phyloP scores from a whole-genome alignment of 1,284 basidiomycete genomes.

The Microbotryum intermedium region DNA sequence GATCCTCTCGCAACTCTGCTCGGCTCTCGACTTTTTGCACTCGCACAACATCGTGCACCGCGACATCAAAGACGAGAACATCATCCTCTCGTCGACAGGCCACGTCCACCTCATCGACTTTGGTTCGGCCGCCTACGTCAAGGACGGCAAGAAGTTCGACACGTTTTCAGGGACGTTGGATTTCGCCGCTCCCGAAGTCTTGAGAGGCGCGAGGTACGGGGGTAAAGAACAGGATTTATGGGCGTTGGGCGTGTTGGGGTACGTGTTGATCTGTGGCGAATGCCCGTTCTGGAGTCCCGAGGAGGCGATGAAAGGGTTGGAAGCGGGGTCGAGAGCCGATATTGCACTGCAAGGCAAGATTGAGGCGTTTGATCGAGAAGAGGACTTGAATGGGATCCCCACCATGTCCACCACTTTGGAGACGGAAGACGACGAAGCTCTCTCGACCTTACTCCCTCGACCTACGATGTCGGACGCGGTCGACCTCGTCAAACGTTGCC shows the following conservation, averaged over 20 bases:
- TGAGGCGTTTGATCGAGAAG: background rate
- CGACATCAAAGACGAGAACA: constrained; percentile 98
- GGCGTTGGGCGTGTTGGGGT: constrained; percentile 96
- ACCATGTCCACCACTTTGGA: too few species aligned
- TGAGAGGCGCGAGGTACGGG: constrained; percentile 85
- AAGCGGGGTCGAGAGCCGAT: constrained; percentile 46
- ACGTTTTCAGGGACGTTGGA: constrained; percentile 38
- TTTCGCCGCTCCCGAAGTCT: constrained; percentile 93
- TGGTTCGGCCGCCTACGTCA: constrained; percentile 36
- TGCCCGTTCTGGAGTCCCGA: constrained; percentile 64
- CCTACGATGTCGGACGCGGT: constrained; percentile 59
- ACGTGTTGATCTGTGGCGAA: constrained; percentile 74
- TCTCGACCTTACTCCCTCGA: constrained; percentile 2
- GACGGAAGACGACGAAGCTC: constrained; percentile 13
- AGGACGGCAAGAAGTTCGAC: constrained; percentile 36
- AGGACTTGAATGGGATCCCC: too few species aligned
- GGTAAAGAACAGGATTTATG: constrained; percentile 97
- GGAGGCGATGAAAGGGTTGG: constrained; percentile 67
- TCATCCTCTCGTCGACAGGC: constrained; percentile 48
- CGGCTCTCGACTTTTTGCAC: constrained; percentile 85
- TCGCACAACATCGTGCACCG: constrained; percentile 89
- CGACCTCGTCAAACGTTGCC: constrained; percentile 65
- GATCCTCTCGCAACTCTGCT: constrained; percentile 88
- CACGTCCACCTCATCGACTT: constrained; percentile 82
- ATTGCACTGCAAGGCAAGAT: constrained; percentile 52